Base-by-base conservation (phyloP, 192 early-diverging fungal species). In the Backusella psychrophila region DNA sequence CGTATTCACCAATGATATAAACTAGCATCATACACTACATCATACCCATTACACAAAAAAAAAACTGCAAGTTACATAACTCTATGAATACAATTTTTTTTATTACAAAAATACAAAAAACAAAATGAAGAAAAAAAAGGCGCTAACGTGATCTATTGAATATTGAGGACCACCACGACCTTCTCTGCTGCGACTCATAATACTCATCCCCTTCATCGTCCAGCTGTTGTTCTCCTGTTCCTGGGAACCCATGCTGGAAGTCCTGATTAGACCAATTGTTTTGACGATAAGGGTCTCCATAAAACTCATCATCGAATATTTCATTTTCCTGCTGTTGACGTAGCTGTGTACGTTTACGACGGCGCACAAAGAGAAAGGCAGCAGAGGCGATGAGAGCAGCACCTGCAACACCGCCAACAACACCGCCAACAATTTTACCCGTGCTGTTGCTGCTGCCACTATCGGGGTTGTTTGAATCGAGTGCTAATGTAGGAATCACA, bases 281-380 rank as follows among this genome's bases (percentile, higher is more conserved):
- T 49, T 71, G 70, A 33, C 44, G 21, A 49, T 67, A 75, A 9
- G 74, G 65, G 21, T 75, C 74, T 49, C 36, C 65, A 44, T 75
- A 75, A 53, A 67, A 75, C 17, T 75, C 74, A 31, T 75, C 74
- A n/a, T 66, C 63, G 15, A 44, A 75, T 6, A 67, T 26, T 67
- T 67, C 39, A 19, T 41, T 75, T 14, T 65, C 35, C 17, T 67
- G 35, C 17, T 66, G 59, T 6, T 44, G 26, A 2, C 26, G 26
- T 44, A 12, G 6, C 9, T 38, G 68, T 6, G 42, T 44, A 17
- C 42, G 59, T 33, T 46, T 44, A 5, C 31, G 66, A 21, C 63
- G 74, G n/a, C 65, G 35, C n/a, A 67, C 66, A 41, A n/a, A 42
- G 15, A 75, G 52, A 15, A 75, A 39, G 12, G 42, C 5, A 0